These are phyloP conservation scores for Globisporangium nodosum DNA, from an alignment of 352 stramenopile species.

Conservation along the genomic window DNA sequence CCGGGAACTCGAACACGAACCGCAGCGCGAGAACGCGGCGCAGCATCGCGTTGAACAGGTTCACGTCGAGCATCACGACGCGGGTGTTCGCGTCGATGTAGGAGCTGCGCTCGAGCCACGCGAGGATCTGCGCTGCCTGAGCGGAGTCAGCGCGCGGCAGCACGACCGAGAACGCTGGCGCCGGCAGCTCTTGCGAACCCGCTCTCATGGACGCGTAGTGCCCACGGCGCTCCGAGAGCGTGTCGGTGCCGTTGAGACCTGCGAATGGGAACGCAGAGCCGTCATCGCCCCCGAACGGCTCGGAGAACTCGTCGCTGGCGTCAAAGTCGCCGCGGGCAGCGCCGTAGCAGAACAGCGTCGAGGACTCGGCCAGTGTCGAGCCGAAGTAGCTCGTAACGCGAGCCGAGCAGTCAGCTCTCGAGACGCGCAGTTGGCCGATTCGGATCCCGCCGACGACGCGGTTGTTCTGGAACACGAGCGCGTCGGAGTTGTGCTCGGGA, in stretches of 20 bases:
- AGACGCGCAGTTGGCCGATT: slow-evolving; percentile 40
- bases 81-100: slow-evolving; percentile 42
- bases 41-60: slow-evolving; percentile 47
- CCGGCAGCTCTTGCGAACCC: slow-evolving; percentile 18
- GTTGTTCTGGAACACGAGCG: slow-evolving; percentile 17
- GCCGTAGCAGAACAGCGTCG: slow-evolving; percentile 20
- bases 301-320: slow-evolving; percentile 13
- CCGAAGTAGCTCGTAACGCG: slow-evolving; percentile 25
- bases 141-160: slow-evolving; percentile 19
- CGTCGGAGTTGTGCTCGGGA: background rate
- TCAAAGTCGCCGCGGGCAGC: slow-evolving; percentile 16
- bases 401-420: slow-evolving; percentile 25
- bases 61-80: slow-evolving; percentile 39
- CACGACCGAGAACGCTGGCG: slow-evolving; percentile 39
- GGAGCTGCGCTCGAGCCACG: slow-evolving; percentile 17
- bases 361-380: background rate
- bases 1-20: slow-evolving; percentile 43
- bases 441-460: slow-evolving; percentile 38
- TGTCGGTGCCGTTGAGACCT: slow-evolving; percentile 30
- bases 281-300: slow-evolving; percentile 14
- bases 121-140: slow-evolving; percentile 16
- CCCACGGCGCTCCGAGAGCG: slow-evolving; percentile 19
- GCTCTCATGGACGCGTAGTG: slow-evolving; percentile 39
- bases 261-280: slow-evolving; percentile 21
- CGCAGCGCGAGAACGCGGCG: slow-evolving; percentile 28